Percentiles rank a stretch among this genome's conserved stretches.
Conservation (phyloP, 2,329 filamentous ascomycete species). For the Aspergillus fumigatiaffinis region DNA sequence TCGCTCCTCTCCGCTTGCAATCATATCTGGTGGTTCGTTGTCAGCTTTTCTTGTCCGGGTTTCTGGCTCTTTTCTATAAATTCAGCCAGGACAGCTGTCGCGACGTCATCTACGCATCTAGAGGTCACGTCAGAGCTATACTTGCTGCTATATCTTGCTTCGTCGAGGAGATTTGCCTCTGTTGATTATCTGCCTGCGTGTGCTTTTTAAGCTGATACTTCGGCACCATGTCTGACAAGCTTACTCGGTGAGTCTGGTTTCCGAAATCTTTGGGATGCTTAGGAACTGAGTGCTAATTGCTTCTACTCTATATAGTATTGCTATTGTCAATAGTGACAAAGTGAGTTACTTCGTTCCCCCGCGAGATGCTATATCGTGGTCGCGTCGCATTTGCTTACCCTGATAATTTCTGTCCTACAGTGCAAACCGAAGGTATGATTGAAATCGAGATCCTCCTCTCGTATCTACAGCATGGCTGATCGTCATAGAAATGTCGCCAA, state of each 20-base stretch:
- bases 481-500: conserved; percentile 83
- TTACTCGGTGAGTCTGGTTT: conserved; percentile 70
- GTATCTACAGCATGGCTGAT: conserved; percentile 17
- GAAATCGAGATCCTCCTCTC: neutral
- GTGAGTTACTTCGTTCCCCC: conserved; percentile 48
- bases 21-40: conserved; percentile 8
- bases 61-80: conserved; percentile 10
- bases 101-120: conserved; percentile 9
- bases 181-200: conserved; percentile 4
- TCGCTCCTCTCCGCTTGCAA: conserved; percentile 4
- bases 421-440: conserved; percentile 76
- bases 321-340: conserved; percentile 98
- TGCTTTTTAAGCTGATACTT: conserved; percentile 13
- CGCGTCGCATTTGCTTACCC: conserved; percentile 36
- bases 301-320: conserved; percentile 63
- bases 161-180: neutral
- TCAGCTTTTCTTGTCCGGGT: conserved; percentile 9
- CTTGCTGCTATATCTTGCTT: conserved; percentile 6
- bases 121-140: conserved; percentile 1
- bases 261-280: neutral
- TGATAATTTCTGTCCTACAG: conserved; percentile 44
- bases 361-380: conserved; percentile 38
- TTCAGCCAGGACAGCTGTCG: conserved; percentile 12
- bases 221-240: conserved; percentile 78
- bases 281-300: conserved; percentile 10